These are phyloP conservation scores for Solanum corneliomulleri DNA, from an alignment of 257 asterid genomes.

Conservation along the genomic window DNA sequence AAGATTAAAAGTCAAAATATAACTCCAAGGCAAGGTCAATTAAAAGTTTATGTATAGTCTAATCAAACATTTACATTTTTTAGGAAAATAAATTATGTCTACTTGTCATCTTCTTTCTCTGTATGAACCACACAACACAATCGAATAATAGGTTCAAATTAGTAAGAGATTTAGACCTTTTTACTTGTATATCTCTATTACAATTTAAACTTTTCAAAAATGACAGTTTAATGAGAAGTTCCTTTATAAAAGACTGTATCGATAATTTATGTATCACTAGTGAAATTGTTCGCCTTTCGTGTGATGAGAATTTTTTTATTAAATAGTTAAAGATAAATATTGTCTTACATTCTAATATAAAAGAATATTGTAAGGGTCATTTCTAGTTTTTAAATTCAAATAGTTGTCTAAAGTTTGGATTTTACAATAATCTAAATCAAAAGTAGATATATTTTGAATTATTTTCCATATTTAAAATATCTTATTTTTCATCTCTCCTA, in stretches of 20 bases:
- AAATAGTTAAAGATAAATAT: too few species aligned
- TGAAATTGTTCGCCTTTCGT: too few species aligned
- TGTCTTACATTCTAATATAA: too few species aligned
- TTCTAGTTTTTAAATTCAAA: too few species aligned
- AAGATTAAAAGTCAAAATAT: background rate
- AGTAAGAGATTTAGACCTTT: background rate
- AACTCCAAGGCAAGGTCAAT: background rate
- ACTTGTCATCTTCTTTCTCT: background rate
- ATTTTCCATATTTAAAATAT: too few species aligned
- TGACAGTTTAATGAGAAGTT: background rate
- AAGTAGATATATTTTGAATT: too few species aligned
- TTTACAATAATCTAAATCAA: too few species aligned
- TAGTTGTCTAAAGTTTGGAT: too few species aligned
- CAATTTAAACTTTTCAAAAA: background rate
- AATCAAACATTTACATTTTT: background rate
- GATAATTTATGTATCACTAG: background rate
- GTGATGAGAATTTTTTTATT: too few species aligned
- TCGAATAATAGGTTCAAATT: background rate
- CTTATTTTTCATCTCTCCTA: too few species aligned
- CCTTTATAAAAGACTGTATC: background rate
- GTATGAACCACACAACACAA: background rate
- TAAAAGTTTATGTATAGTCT: background rate
- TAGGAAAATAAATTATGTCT: background rate
- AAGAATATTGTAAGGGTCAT: too few species aligned
- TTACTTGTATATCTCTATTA: background rate